These are phyloP conservation scores for Ramaria rubella DNA, from an alignment of 768 basidiomycete species.

Conservation along the genomic window DNA sequence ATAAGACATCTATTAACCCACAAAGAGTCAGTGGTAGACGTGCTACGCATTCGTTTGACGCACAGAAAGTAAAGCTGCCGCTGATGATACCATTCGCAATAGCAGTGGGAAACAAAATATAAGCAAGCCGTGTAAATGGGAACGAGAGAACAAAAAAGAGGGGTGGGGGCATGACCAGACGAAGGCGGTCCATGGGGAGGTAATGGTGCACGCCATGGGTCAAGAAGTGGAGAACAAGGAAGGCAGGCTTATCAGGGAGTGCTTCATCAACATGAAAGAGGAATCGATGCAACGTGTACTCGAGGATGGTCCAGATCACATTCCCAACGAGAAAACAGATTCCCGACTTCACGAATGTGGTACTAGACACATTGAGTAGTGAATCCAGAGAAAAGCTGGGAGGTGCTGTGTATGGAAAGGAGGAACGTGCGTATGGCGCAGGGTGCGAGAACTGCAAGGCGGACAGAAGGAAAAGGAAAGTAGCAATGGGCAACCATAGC, in stretches of 20 bases:
- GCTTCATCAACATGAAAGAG: conserved; percentile 89
- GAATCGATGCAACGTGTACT: conserved; percentile 92
- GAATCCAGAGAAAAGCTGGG: conserved; percentile 36
- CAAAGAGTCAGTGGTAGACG: neutral
- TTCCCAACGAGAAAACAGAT: conserved; percentile 80
- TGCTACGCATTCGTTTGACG: conserved; percentile 21
- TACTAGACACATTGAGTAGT: conserved; percentile 41
- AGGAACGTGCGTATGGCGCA: conserved; percentile 35
- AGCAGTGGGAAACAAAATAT: conserved; percentile 72
- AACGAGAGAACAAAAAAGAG: conserved; percentile 70
- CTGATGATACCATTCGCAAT: conserved; percentile 90
- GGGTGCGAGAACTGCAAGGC: conserved; percentile 60
- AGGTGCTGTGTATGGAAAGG: conserved; percentile 50
- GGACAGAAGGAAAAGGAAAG: conserved; percentile 77
- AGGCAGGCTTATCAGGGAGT: conserved; percentile 76
- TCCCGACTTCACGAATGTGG: conserved; percentile 47
- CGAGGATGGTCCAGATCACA: conserved; percentile 88
- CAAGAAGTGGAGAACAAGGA: conserved; percentile 84
- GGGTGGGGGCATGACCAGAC: conserved; percentile 94
- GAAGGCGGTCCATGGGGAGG: conserved; percentile 88
- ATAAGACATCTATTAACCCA: conserved; percentile 54
- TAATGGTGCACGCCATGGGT: conserved; percentile 97
- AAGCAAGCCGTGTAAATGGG: conserved; percentile 84
- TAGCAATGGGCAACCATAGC: conserved; percentile 84
- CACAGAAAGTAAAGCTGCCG: conserved; percentile 73